Evolutionary conservation across 139 green algal genomes (phyloP).

Genomic region (Spirogloea muscicola): DNA sequence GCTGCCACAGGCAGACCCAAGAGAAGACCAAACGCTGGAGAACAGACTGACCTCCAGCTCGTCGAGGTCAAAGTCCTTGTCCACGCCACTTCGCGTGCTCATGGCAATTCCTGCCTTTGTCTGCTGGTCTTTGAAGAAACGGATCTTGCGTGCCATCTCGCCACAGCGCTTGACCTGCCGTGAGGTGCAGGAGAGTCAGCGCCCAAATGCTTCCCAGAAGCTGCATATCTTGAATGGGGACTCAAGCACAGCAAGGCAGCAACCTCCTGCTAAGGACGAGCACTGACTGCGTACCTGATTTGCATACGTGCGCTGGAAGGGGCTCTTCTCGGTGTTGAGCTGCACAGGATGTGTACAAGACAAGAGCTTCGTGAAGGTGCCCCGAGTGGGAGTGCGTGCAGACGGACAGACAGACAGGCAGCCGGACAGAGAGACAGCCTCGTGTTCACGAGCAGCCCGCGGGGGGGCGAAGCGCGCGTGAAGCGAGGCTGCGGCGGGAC

Average conservation of each 20-base stretch:
- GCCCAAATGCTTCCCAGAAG: not conserved
- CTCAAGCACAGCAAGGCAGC: too few relatives aligned
- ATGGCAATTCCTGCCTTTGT: constrained; percentile 63
- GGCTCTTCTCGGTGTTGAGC: constrained; percentile 82
- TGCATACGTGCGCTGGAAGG: constrained; percentile 91
- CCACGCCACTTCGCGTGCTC: not conserved
- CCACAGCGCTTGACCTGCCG: constrained; percentile 92
- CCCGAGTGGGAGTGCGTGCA: constrained; percentile 13
- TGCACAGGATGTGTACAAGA: too few relatives aligned
- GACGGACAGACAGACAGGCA: not conserved
- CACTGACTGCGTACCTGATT: constrained; percentile 55
- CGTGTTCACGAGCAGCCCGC: too few relatives aligned
- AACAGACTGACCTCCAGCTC: constrained; percentile 67
- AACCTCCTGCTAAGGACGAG: too few relatives aligned
- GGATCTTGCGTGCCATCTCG: constrained; percentile 91
- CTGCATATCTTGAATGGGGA: constrained; percentile 1
- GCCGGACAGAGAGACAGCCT: too few relatives aligned
- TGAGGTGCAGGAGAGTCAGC: not conserved
- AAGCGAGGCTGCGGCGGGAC: too few relatives aligned
- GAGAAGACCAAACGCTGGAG: too few relatives aligned
- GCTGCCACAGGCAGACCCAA: too few relatives aligned
- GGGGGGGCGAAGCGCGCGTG: too few relatives aligned
- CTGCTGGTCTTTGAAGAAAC: constrained; percentile 88
- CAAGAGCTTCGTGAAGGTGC: too few relatives aligned
- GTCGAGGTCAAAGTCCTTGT: constrained; percentile 62